Evolutionary conservation across 148 eudicot species (phyloP), one percentile per base, ranked within the genome.

Genomic region (Chenopodium album): DNA sequence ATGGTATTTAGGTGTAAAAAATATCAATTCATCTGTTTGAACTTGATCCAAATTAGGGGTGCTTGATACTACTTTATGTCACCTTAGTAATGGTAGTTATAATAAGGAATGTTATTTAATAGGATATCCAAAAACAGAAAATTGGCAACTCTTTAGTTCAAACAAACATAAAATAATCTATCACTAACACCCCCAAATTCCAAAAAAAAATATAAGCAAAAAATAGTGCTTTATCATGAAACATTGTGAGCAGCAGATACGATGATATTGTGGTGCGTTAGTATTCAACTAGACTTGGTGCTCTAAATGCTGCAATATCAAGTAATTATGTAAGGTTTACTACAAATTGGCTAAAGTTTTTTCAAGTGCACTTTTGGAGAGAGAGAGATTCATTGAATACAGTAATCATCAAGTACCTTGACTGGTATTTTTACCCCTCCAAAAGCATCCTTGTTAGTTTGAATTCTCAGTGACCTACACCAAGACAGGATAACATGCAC

Each of bases 391-490:
- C 54, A 63, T 50, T 22, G 28, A 83, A 73, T 73, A 20, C 56
- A 72, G 14, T 31, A 23, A 23, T 23, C 23, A 73, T 17, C 48
- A 47, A 28, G 48, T 84, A 91, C 97, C 91, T 93, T 92, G 70
- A 87, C 74, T n/a, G 89, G 81, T 87, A 88, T 95, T 75, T 89
- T 85, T n/a, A 84, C 29, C 78, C 76, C 71, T 37, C 76, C 85
- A 78, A 64, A 73, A 78, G 80, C 71, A 54, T 89, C 88, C 85
- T 80, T 82, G 62, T 79, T 82, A 64, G 83, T 75, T 83, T 88
- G 92, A 85, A 86, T 81, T 79, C 86, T 92, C 47, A 90, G 81
- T 67, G 86, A 77, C 94, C 98, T 94, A 78, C 66, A 83, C 17
- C 62, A 14, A 14, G 62, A 3, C 19, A 13, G 19, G 17, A 56